Percentiles rank a stretch among this genome's conserved stretches.
Conservation (phyloP, 1,284 basidiomycete species). For the Puccinia coronata region DNA sequence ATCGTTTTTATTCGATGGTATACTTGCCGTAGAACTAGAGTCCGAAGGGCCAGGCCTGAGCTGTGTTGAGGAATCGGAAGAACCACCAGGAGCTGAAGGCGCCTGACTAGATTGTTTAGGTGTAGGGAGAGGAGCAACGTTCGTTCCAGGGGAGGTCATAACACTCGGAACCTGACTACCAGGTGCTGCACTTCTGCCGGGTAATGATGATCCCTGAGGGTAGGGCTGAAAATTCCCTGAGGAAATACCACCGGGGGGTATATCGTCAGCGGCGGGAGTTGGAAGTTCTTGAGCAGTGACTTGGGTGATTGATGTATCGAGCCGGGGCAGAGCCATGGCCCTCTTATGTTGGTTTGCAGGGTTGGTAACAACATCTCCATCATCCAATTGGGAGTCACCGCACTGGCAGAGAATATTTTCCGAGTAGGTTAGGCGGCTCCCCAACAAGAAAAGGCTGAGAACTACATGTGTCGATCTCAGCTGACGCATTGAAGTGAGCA, state of each 20-base stretch:
- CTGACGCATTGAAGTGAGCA: conserved; percentile 21
- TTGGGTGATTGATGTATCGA: neutral
- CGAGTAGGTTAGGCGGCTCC: neutral
- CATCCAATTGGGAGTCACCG: neutral
- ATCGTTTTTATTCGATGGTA: neutral
- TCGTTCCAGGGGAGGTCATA: too few species aligned
- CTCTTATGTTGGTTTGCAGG: neutral
- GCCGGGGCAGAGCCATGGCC: neutral
- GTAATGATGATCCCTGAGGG: neutral
- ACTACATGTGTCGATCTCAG: neutral
- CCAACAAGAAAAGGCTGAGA: conserved; percentile 11
- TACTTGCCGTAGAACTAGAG: neutral
- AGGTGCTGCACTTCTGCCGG: neutral
- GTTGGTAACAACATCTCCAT: neutral
- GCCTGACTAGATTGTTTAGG: neutral
- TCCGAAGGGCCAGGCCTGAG: neutral
- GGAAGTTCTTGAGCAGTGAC: neutral
- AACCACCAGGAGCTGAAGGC: neutral
- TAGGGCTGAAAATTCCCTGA: neutral
- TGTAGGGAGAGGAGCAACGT: neutral
- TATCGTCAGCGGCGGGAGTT: neutral
- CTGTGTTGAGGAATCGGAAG: neutral
- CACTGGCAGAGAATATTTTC: conserved; percentile 2
- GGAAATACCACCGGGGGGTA: conserved; percentile 12
- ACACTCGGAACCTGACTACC: neutral